phyloP scores from a whole-genome alignment of 345 rosid genomes.

The thale cress (Arabidopsis thaliana) region TAIR10.1 NC_003070.9:1327001-1327500 shows the following conservation, averaged over 20 bases:
- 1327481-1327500: conserved; percentile 75
- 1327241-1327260: conserved; percentile 95
- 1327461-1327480: conserved; percentile 62
- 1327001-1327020: conserved; percentile 23
- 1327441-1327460: conserved; percentile 44
- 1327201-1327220: conserved; percentile 40
- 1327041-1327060: conserved; percentile 79
- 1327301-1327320: conserved; percentile 76
- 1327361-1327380: conserved; percentile 26
- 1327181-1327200: conserved; percentile 22
- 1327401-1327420: conserved; percentile 65
- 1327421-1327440: conserved; percentile 59
- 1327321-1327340: conserved; percentile 35
- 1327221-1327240: conserved; percentile 87
- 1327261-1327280: conserved; percentile 86
- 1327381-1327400: conserved; percentile 63
- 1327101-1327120: conserved; percentile 73
- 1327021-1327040: conserved; percentile 16
- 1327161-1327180: conserved; percentile 29
- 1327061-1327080: conserved; percentile 73
- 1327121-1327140: conserved; percentile 56
- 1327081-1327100: conserved; percentile 73
- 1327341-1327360: conserved; percentile 10
- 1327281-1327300: conserved; percentile 82
- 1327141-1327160: conserved; percentile 31